Percentiles rank a stretch among this genome's conserved stretches.
These are phyloP conservation scores for Canna indica DNA, from an alignment of 176 grass and related monocot genomes.

Conservation along the genomic window DNA sequence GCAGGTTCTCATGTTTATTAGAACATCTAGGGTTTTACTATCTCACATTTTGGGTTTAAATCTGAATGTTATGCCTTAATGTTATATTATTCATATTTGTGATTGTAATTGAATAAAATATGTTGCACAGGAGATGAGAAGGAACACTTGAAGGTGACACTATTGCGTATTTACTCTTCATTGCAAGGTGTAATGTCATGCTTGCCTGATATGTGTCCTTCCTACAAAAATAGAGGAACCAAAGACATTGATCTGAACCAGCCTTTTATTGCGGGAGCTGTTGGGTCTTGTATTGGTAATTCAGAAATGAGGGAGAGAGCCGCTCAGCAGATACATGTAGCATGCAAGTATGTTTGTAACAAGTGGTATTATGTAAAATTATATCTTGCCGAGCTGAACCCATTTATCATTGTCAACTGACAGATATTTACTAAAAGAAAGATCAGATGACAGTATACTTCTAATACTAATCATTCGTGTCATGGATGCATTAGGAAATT, in stretches of 20 bases:
- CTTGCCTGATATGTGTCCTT: constrained; percentile 82
- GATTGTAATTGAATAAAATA: not conserved
- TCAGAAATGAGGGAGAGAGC: constrained; percentile 93
- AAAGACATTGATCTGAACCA: constrained; percentile 38
- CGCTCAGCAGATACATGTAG: constrained; percentile 62
- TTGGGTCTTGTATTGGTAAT: constrained; percentile 62
- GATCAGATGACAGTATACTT: constrained; percentile 93
- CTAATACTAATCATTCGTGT: constrained; percentile 66
- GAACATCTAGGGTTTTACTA: not conserved
- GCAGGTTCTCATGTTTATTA: not conserved
- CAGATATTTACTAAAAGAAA: constrained; percentile 92
- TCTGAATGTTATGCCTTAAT: not conserved
- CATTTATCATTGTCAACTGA: constrained; percentile 23
- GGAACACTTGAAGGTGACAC: constrained; percentile 88
- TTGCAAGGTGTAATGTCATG: constrained; percentile 97
- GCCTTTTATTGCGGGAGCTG: constrained; percentile 68
- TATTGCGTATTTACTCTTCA: constrained; percentile 80
- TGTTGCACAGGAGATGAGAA: constrained; percentile 65
- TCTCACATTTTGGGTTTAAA: not conserved
- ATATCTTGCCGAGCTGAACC: constrained; percentile 18
- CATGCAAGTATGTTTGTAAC: constrained; percentile 61
- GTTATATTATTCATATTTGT: constrained; percentile 1
- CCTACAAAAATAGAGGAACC: constrained; percentile 46
- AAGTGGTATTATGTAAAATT: constrained; percentile 9
- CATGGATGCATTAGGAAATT: constrained; percentile 94